phyloP scores from a whole-genome alignment of 306 rosid genomes.

The Castanospermum australe region DNA sequence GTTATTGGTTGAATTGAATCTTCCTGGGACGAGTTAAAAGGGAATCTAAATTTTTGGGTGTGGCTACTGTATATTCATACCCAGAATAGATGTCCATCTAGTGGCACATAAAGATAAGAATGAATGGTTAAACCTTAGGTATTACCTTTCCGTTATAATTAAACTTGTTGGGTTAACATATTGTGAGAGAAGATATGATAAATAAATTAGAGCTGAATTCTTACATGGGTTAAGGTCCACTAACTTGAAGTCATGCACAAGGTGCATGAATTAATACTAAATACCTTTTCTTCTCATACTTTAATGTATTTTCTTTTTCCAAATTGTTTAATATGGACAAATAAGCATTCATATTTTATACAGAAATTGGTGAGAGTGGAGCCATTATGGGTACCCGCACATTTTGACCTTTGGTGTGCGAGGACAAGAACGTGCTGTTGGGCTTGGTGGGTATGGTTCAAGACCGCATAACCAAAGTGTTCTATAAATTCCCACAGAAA shows the following conservation, averaged over 20 bases:
- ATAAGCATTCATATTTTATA: not conserved
- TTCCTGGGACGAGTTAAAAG: not conserved
- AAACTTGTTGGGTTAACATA: slow-evolving; percentile 3
- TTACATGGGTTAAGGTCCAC: slow-evolving; percentile 10
- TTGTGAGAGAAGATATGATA: not conserved
- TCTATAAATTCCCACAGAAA: not conserved
- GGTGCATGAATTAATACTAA: slow-evolving; percentile 8
- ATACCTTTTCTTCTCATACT: not conserved
- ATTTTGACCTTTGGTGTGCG: slow-evolving; percentile 23
- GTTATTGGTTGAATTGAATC: not conserved
- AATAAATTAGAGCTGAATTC: not conserved
- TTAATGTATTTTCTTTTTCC: not conserved
- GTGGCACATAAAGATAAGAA: slow-evolving; percentile 17
- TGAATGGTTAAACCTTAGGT: not conserved
- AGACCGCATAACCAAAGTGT: slow-evolving; percentile 11
- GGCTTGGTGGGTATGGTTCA: slow-evolving; percentile 20
- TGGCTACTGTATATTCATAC: not conserved
- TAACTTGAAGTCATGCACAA: slow-evolving; percentile 5
- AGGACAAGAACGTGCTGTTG: slow-evolving; percentile 22
- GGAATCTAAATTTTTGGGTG: not conserved
- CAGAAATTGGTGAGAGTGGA: slow-evolving; percentile 33
- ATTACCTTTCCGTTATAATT: not conserved
- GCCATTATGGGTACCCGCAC: slow-evolving; percentile 18
- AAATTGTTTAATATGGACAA: slow-evolving; percentile 19
- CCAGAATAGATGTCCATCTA: not conserved